Conservation (phyloP, 1,139 yeast species). For the Entelexis sorbosivorans region DNA sequence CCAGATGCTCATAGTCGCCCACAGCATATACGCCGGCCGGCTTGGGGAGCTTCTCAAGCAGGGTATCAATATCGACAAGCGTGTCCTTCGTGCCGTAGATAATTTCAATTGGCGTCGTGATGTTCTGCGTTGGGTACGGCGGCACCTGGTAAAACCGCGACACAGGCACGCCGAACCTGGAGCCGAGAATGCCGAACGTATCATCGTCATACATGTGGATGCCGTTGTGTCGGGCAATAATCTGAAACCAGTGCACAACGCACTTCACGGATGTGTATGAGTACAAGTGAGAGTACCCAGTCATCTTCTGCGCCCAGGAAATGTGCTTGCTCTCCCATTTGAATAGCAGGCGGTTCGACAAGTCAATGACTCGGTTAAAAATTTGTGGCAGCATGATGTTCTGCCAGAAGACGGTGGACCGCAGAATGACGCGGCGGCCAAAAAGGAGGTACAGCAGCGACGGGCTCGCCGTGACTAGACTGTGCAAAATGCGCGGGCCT, state of each 20-base stretch:
- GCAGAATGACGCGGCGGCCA: slow-evolving; percentile 61
- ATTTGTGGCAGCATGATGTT: slow-evolving; percentile 72
- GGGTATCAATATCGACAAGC: slow-evolving; percentile 68
- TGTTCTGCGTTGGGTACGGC: slow-evolving; percentile 55
- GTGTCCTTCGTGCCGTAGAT: slow-evolving; percentile 76
- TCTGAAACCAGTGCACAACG: slow-evolving; percentile 95
- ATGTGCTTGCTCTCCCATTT: slow-evolving; percentile 71
- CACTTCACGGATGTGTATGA: slow-evolving; percentile 85
- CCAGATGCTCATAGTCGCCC: slow-evolving; percentile 66
- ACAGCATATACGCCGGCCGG: slow-evolving; percentile 39
- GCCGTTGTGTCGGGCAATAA: slow-evolving; percentile 53
- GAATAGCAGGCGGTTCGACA: slow-evolving; percentile 54
- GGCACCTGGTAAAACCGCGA: slow-evolving; percentile 42
- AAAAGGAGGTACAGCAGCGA: slow-evolving; percentile 60
- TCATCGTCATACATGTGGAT: slow-evolving; percentile 90
- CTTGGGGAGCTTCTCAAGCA: slow-evolving; percentile 43
- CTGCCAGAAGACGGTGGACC: slow-evolving; percentile 76
- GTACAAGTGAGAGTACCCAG: slow-evolving; percentile 73
- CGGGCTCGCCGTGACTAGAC: slow-evolving; percentile 71
- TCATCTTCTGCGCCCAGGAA: slow-evolving; percentile 55
- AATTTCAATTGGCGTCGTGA: slow-evolving; percentile 57
- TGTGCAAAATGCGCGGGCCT: slow-evolving; percentile 62
- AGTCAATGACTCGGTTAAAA: slow-evolving; percentile 61
- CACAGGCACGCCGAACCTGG: slow-evolving; percentile 9
- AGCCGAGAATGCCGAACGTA: slow-evolving; percentile 17